Evolutionary conservation across 306 rosid genomes (phyloP).

Genomic region (Castanea crenata): DNA sequence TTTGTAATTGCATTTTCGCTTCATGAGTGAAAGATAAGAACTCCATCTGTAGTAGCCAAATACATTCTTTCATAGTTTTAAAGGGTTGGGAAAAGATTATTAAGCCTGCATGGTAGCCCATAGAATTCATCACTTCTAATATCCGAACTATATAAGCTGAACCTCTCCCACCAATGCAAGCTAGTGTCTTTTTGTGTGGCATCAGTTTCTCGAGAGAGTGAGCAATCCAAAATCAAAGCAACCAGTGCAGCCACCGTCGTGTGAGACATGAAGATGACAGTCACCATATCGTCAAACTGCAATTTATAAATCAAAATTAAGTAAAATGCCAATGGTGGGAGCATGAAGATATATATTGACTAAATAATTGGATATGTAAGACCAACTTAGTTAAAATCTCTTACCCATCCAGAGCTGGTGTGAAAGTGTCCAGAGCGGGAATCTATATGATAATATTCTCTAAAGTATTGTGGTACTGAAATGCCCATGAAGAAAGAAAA

Average conservation of each 20-base stretch:
- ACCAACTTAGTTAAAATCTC: constrained; percentile 16
- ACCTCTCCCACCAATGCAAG: constrained; percentile 74
- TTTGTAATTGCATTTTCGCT: not conserved
- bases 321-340: not conserved
- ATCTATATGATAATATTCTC: constrained; percentile 50
- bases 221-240: constrained; percentile 57
- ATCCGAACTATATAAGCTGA: constrained; percentile 57
- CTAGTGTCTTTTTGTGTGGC: constrained; percentile 48
- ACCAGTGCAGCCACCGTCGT: constrained; percentile 65
- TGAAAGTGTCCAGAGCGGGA: constrained; percentile 19
- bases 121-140: constrained; percentile 70
- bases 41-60: not conserved
- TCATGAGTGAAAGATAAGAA: not conserved
- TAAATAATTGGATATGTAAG: not conserved
- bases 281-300: constrained; percentile 52
- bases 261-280: constrained; percentile 68
- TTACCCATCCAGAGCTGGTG: constrained; percentile 61
- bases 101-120: constrained; percentile 52
- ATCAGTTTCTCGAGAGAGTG: constrained; percentile 48
- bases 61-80: constrained; percentile 11
- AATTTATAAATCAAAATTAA: not conserved
- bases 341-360: not conserved
- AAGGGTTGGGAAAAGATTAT: constrained; percentile 50
- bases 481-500: constrained; percentile 77
- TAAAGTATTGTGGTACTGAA: constrained; percentile 84